A percentile compares a stretch with the other conserved stretches of the same genome.
Evolutionary conservation across 225 moss, liverwort and hornwort genomes (phyloP).

Genomic region (Pseudoscleropodium purum): DNA sequence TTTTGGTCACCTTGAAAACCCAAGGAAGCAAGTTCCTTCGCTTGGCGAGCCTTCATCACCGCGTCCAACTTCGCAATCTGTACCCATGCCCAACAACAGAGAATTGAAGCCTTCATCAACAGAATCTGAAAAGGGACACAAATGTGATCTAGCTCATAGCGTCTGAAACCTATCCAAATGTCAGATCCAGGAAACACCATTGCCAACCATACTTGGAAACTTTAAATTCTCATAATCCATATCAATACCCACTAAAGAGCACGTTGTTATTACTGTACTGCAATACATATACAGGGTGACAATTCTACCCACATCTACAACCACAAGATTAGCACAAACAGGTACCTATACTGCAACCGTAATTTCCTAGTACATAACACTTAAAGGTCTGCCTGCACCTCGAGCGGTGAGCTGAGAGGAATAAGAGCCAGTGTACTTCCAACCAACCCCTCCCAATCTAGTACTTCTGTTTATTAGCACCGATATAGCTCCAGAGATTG

Average conservation of each 20-base stretch:
- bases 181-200: neutral
- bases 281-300: neutral
- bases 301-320: neutral
- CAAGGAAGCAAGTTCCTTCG: constrained; percentile 80
- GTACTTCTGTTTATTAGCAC: neutral
- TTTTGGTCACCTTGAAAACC: constrained; percentile 79
- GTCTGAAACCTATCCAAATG: neutral
- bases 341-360: neutral
- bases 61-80: constrained; percentile 69
- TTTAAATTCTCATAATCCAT: neutral
- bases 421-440: neutral
- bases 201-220: neutral
- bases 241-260: neutral
- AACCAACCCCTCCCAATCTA: neutral
- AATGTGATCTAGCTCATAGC: neutral
- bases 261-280: neutral
- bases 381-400: neutral
- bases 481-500: neutral
- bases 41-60: constrained; percentile 81
- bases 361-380: neutral
- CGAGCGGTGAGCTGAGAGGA: neutral
- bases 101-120: neutral
- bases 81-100: neutral
- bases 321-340: neutral
- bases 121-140: neutral